Conservation (phyloP, 179 eudicot genomes). For the Spergularia azorica region DNA sequence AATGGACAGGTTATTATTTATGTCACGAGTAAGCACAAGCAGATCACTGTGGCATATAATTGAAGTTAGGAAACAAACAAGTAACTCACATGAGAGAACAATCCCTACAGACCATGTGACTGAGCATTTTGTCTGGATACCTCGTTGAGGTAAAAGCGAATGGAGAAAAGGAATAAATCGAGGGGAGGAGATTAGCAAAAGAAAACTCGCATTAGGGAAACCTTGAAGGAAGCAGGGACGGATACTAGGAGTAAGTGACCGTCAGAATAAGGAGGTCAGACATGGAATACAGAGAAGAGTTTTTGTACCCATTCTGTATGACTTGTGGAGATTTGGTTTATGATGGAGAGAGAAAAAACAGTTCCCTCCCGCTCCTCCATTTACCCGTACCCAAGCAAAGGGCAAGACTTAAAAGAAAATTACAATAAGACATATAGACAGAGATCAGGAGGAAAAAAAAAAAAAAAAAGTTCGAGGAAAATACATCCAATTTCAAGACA, state of each 20-base stretch:
- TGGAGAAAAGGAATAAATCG: too few relatives aligned
- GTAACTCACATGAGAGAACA: background rate
- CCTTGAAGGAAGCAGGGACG: too few relatives aligned
- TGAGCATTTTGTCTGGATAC: background rate
- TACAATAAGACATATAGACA: background rate
- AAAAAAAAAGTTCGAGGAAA: background rate
- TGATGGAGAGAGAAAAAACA: background rate
- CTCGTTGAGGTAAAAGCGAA: too few relatives aligned
- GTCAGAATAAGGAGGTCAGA: background rate
- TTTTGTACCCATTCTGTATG: background rate
- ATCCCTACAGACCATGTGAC: background rate
- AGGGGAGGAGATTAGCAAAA: too few relatives aligned
- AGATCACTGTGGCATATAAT: background rate
- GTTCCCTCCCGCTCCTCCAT: constrained; percentile 1
- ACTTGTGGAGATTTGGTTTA: background rate
- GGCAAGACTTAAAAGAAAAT: background rate
- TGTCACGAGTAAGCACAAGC: background rate
- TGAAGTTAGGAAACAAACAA: background rate
- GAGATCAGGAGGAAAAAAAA: background rate
- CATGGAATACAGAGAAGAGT: background rate
- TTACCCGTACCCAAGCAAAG: background rate
- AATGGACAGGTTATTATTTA: background rate
- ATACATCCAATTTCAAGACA: background rate
- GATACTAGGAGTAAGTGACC: too few relatives aligned
- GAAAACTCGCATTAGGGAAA: too few relatives aligned